Conservation (phyloP, 768 basidiomycete genomes). For the Naganishia kalamii region DNA sequence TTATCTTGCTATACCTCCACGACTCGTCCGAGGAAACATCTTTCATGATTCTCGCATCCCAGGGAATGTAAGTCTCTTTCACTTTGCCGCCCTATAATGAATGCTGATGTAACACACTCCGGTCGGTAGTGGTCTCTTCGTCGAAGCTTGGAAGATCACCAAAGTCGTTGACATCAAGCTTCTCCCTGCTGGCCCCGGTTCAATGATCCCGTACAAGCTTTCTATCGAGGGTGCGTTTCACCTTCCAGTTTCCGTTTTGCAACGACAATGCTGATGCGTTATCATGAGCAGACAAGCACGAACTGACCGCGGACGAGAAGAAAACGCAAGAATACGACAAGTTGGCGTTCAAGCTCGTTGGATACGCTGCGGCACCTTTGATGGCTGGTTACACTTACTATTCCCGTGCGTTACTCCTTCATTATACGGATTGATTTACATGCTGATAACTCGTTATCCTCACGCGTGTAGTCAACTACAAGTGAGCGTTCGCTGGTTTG, state of each 20-base stretch:
- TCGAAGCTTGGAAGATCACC: constrained; percentile 83
- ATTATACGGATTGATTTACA: background rate
- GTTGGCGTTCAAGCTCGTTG: constrained; percentile 89
- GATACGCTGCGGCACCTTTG: constrained; percentile 77
- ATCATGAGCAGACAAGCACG: constrained; percentile 68
- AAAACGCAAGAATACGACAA: constrained; percentile 95
- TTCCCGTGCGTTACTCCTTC: constrained; percentile 33
- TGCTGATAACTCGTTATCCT: background rate
- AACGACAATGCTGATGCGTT: constrained; percentile 20
- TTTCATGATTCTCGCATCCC: constrained; percentile 83
- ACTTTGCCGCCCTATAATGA: background rate
- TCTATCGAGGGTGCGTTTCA: constrained; percentile 63
- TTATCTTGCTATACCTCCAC: constrained; percentile 85
- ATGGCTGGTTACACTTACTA: constrained; percentile 49
- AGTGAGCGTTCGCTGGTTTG: background rate
- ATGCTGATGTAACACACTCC: too few species aligned
- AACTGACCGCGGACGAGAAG: constrained; percentile 92
- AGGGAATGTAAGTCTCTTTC: constrained; percentile 37
- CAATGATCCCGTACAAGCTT: constrained; percentile 68
- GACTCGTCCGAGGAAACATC: constrained; percentile 93
- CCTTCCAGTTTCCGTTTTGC: constrained; percentile 22
- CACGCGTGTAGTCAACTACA: constrained; percentile 2
- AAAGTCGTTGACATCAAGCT: constrained; percentile 77
- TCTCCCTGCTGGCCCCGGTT: constrained; percentile 58
- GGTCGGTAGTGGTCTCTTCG: constrained; percentile 38